Base-by-base conservation (phyloP, 176 grass and related monocot genomes). In the Phoenix roebelenii region DNA sequence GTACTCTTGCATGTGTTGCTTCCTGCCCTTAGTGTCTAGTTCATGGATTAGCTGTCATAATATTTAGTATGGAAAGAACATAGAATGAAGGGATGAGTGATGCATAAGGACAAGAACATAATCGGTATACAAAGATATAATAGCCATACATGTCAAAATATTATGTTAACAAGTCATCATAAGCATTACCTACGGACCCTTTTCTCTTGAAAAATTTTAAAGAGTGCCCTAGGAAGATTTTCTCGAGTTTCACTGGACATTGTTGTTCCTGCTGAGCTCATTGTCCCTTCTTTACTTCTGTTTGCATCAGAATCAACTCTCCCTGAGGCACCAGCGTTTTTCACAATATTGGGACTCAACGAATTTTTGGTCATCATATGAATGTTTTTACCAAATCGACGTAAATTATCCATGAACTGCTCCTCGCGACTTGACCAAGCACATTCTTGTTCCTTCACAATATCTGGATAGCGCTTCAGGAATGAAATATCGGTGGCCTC, bases 131-230 rank as follows among this genome's bases (percentile, higher is more conserved):
- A 44, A 44, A 44, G 9, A 44, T 2, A 44, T 44, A 44, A 30
- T 44, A 44, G 35, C 35, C 9, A 44, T 44, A 44, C 35, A 44
- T 12, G 35, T 44, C 35, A 50, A 58, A 15, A 52, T 58, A 56
- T 25, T 7, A 4, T 50, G 5, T 35, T 50, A 75, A 58, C 52
- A 30, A 60, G 50, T 56, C 51, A 14, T 44, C 6, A 53, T 4
- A 52, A 39, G 28, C 78, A 76, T 74, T 70, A 89, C 85, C 85
- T 89, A 28, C 71, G 82, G 61, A 85, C 78, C 73, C 66, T 79
- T 24, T 76, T 73, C 25, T 79, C 71, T 26, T 52, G 32, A 29
- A 89, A 89, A 65, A 85, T 59, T 54, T 60, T 82, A 19, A 39
- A 6, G 57, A 89, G 77, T 68, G 74, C 67, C 51, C 64, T 58